phyloP scores from a whole-genome alignment of 495 filamentous ascomycete species.

The Ascobolus immersus region DNA sequence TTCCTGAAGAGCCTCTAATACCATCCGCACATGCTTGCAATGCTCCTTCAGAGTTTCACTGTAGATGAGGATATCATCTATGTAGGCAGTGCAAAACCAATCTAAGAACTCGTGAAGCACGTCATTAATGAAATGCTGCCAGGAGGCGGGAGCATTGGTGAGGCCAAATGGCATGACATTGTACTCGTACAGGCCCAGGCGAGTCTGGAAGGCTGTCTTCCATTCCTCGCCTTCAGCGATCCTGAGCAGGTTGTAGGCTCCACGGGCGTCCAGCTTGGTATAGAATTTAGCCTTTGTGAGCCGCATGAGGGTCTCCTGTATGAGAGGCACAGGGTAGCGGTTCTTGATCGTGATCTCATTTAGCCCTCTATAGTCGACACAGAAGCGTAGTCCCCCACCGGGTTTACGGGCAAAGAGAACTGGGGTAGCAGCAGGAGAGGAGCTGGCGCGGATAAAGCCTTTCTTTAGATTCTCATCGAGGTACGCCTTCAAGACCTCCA shows the following conservation, averaged over 20 bases:
- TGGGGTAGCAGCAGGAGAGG: background rate
- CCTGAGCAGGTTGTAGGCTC: background rate
- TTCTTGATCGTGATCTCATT: conserved; percentile 10
- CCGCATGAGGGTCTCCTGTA: conserved; percentile 2
- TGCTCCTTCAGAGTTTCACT: conserved; percentile 7
- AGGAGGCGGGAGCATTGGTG: conserved; percentile 1
- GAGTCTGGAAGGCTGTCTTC: conserved; percentile 7
- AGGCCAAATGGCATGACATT: conserved; percentile 10
- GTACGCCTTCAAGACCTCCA: conserved; percentile 3
- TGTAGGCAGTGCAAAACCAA: conserved; percentile 6
- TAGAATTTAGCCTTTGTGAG: conserved; percentile 15
- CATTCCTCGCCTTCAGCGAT: conserved; percentile 7
- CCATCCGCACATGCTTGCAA: conserved; percentile 4
- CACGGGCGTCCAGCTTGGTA: background rate
- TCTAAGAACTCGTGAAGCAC: conserved; percentile 6
- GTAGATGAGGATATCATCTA: conserved; percentile 12
- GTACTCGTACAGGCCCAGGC: conserved; percentile 15
- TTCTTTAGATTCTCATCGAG: conserved; percentile 3
- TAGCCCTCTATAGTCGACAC: conserved; percentile 6
- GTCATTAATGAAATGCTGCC: conserved; percentile 9
- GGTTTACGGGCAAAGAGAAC: conserved; percentile 3
- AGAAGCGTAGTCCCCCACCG: conserved; percentile 1
- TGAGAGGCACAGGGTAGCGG: conserved; percentile 3
- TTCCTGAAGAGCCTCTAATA: conserved; percentile 1
- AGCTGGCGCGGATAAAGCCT: conserved; percentile 1